These are phyloP conservation scores for Grosmannia clavigera DNA, from an alignment of 2,329 filamentous ascomycete species.

Conservation along the genomic window DNA sequence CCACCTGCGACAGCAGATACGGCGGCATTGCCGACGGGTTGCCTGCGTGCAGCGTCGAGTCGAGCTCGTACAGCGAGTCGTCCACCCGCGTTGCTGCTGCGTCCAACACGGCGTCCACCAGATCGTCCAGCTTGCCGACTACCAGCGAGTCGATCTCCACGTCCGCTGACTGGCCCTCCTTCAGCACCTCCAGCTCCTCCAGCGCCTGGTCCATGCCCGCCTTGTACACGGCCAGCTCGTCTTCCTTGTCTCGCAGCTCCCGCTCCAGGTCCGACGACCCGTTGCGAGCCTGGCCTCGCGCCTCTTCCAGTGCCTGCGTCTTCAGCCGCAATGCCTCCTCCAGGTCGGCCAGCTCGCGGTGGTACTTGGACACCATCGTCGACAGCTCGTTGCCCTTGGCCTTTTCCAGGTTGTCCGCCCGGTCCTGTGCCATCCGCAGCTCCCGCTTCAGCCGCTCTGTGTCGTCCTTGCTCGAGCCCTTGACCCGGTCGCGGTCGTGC, in stretches of 20 bases:
- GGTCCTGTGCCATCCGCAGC: slow-evolving; percentile 80
- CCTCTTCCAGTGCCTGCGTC: slow-evolving; percentile 73
- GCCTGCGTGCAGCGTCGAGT: slow-evolving; percentile 95
- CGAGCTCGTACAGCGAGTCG: slow-evolving; percentile 90
- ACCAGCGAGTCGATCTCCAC: slow-evolving; percentile 85
- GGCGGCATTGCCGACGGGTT: slow-evolving; percentile 95
- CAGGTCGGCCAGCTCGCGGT: slow-evolving; percentile 91
- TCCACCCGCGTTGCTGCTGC: slow-evolving; percentile 88
- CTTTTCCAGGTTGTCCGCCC: slow-evolving; percentile 82
- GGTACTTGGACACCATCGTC: slow-evolving; percentile 88
- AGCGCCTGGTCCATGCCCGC: slow-evolving; percentile 94
- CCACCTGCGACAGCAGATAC: slow-evolving; percentile 91
- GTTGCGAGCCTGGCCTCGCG: slow-evolving; percentile 64
- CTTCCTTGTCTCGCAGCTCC: slow-evolving; percentile 83
- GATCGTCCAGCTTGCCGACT: slow-evolving; percentile 86
- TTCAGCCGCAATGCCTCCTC: slow-evolving; percentile 87
- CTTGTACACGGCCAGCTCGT: slow-evolving; percentile 96
- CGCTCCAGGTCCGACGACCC: slow-evolving; percentile 78
- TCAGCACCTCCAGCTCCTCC: slow-evolving; percentile 82
- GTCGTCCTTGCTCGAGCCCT: slow-evolving; percentile 81
- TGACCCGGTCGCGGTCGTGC: slow-evolving; percentile 82
- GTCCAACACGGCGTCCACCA: slow-evolving; percentile 93
- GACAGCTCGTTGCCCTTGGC: slow-evolving; percentile 93
- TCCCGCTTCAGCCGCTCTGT: slow-evolving; percentile 90
- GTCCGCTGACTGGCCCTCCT: slow-evolving; percentile 63